Percentiles rank a stretch among this genome's conserved stretches.
Conservation (phyloP, 2,329 filamentous ascomycete genomes). For the Juglanconis oblonga region DNA sequence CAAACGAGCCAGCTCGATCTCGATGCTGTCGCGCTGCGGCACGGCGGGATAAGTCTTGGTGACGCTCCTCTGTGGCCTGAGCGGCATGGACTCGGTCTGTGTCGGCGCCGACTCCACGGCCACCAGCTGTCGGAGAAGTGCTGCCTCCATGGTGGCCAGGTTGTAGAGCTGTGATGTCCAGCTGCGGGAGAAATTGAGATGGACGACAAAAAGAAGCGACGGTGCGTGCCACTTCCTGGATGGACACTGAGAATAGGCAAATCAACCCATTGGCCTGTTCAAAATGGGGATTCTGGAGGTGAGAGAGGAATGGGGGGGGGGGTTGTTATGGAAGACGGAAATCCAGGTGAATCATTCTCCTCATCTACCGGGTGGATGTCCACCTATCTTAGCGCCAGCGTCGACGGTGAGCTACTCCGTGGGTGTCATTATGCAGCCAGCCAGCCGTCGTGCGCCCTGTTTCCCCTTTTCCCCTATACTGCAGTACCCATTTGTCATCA, state of each 20-base stretch:
- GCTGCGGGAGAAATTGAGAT: no score
- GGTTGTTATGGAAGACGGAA: not conserved
- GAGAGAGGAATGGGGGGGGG: no score
- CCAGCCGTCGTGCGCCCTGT: not conserved
- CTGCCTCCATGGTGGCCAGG: slow-evolving; percentile 30
- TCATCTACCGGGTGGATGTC: not conserved
- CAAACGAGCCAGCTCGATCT: slow-evolving; percentile 28
- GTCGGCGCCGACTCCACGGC: slow-evolving; percentile 27
- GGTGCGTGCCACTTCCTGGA: no score
- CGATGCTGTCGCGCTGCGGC: slow-evolving; percentile 27
- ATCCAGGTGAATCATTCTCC: not conserved
- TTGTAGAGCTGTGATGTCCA: not conserved
- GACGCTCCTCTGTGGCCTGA: slow-evolving; percentile 33
- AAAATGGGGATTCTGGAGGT: not conserved
- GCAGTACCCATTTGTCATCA: not conserved
- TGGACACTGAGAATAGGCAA: no score
- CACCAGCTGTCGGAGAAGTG: slow-evolving; percentile 31
- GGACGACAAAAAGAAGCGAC: no score
- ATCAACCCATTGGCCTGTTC: not conserved
- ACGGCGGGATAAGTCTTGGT: slow-evolving; percentile 38
- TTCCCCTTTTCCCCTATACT: not conserved
- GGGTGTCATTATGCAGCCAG: not conserved
- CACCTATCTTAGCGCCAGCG: not conserved
- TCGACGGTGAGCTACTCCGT: not conserved
- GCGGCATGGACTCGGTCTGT: slow-evolving; percentile 22